Evolutionary conservation across 192 early-diverging fungal genomes (phyloP).

Genomic region (Entophlyctis luteolus): DNA sequence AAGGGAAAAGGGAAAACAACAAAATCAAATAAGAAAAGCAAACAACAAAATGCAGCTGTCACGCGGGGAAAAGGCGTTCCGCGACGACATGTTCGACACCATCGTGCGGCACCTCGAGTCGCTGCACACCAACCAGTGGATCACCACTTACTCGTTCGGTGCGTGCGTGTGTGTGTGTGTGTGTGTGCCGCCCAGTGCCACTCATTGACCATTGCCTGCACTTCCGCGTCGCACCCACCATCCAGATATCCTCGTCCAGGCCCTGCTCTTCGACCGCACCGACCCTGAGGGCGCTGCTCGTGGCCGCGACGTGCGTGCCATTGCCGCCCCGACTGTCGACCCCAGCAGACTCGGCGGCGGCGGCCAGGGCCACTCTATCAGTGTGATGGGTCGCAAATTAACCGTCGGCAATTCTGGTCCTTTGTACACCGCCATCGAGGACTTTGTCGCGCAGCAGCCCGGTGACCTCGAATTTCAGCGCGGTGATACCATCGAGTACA

Average conservation of each 20-base stretch:
- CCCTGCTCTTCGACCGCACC: constrained; percentile 5
- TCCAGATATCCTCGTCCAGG: constrained; percentile 13
- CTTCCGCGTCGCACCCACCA: background rate
- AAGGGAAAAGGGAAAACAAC: no score
- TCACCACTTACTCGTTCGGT: constrained; percentile 22
- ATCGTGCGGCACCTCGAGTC: constrained; percentile 11
- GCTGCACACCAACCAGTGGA: constrained; percentile 15
- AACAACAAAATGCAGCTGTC: constrained; percentile 10
- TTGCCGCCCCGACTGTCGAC: constrained; percentile 2
- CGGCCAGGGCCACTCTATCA: constrained; percentile 6
- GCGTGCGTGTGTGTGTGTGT: background rate
- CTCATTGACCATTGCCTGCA: no score
- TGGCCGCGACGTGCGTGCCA: background rate
- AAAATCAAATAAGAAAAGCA: no score
- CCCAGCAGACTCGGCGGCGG: background rate
- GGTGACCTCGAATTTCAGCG: constrained; percentile 10
- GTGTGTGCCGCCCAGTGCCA: no score
- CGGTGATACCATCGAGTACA: constrained; percentile 15
- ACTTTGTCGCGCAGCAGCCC: background rate
- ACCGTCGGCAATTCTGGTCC: constrained; percentile 1
- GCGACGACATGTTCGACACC: constrained; percentile 8
- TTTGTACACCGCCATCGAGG: background rate
- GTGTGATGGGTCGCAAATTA: constrained; percentile 8
- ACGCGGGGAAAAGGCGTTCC: constrained; percentile 22
- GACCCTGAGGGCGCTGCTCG: constrained; percentile 4